Percentiles rank a stretch among this genome's conserved stretches.
phyloP scores from a whole-genome alignment of 768 basidiomycete genomes.

The Mycena vitilis region DNA sequence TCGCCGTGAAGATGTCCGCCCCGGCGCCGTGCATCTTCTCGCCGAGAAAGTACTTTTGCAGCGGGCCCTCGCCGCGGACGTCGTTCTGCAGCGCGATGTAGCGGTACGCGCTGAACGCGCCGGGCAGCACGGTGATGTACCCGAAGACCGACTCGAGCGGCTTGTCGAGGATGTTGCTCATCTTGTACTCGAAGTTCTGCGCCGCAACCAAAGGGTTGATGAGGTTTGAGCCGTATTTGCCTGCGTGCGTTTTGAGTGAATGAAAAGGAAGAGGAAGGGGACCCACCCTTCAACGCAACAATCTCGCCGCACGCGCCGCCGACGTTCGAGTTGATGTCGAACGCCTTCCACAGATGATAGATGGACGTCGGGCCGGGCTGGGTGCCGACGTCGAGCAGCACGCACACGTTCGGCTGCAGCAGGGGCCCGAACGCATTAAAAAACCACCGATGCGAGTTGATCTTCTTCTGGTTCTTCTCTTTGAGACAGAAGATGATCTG shows the following conservation, averaged over 20 bases:
- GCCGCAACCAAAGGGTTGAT: slow-evolving; percentile 92
- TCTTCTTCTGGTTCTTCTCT: slow-evolving; percentile 97
- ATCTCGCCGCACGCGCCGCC: slow-evolving; percentile 99
- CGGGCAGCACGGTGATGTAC: slow-evolving; percentile 94
- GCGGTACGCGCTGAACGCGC: slow-evolving; percentile 92
- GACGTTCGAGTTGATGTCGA: slow-evolving; percentile 91
- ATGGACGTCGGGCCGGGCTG: slow-evolving; percentile 89
- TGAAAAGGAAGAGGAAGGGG: slow-evolving; percentile 61
- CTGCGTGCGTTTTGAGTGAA: slow-evolving; percentile 10
- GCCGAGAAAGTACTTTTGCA: slow-evolving; percentile 97
- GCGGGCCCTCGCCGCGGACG: slow-evolving; percentile 80
- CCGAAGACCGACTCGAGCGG: slow-evolving; percentile 92
- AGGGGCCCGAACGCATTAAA: slow-evolving; percentile 93
- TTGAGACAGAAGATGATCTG: slow-evolving; percentile 93
- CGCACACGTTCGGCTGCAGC: slow-evolving; percentile 92
- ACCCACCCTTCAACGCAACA: slow-evolving; percentile 90
- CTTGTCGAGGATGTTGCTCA: slow-evolving; percentile 91
- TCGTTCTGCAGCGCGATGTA: slow-evolving; percentile 95
- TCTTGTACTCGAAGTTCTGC: slow-evolving; percentile 97
- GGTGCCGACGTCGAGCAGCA: slow-evolving; percentile 94
- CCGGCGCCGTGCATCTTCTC: slow-evolving; percentile 93
- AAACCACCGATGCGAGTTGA: slow-evolving; percentile 95
- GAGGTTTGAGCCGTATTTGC: slow-evolving; percentile 78
- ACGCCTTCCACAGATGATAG: slow-evolving; percentile 96
- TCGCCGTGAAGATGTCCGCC: slow-evolving; percentile 93